Conservation (phyloP, 2,329 filamentous ascomycete genomes). For the Neopestalotiopsis sp. region DNA sequence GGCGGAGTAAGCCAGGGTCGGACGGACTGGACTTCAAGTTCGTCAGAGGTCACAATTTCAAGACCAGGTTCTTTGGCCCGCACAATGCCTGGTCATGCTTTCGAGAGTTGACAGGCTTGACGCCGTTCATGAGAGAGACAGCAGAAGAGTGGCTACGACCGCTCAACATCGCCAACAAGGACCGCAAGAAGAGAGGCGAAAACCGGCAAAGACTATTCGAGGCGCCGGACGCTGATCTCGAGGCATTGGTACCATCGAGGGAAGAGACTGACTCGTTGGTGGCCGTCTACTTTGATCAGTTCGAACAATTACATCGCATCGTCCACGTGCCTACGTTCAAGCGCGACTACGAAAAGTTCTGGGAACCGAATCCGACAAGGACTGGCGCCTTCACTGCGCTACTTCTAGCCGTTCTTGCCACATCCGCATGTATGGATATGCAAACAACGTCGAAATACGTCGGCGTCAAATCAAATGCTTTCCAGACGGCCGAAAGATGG, state of each 20-base stretch:
- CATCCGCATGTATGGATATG: slow-evolving; percentile 63
- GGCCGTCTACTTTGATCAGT: slow-evolving; percentile 58
- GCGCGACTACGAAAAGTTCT: slow-evolving; percentile 61
- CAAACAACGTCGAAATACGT: slow-evolving; percentile 60
- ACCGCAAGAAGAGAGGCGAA: slow-evolving; percentile 58
- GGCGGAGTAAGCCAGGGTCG: slow-evolving; percentile 32
- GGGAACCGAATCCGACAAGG: slow-evolving; percentile 51
- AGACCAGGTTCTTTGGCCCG: slow-evolving; percentile 64
- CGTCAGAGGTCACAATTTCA: slow-evolving; percentile 64
- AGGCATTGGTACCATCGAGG: slow-evolving; percentile 54
- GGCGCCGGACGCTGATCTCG: slow-evolving; percentile 54
- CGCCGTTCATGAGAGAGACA: slow-evolving; percentile 67
- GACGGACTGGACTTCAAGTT: slow-evolving; percentile 56
- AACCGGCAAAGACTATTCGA: slow-evolving; percentile 57
- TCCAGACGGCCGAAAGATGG: slow-evolving; percentile 61
- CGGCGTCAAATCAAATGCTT: slow-evolving; percentile 63
- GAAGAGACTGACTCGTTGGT: slow-evolving; percentile 56
- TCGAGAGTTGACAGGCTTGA: slow-evolving; percentile 59
- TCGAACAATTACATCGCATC: slow-evolving; percentile 62
- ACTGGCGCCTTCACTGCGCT: slow-evolving; percentile 62
- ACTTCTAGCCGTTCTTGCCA: slow-evolving; percentile 64
- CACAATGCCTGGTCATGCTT: slow-evolving; percentile 67
- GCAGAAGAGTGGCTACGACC: slow-evolving; percentile 66
- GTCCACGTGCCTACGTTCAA: slow-evolving; percentile 65
- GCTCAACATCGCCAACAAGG: slow-evolving; percentile 61